Base-by-base conservation (phyloP, 371 early-diverging fungal genomes). In the Globomyces sp. region DNA sequence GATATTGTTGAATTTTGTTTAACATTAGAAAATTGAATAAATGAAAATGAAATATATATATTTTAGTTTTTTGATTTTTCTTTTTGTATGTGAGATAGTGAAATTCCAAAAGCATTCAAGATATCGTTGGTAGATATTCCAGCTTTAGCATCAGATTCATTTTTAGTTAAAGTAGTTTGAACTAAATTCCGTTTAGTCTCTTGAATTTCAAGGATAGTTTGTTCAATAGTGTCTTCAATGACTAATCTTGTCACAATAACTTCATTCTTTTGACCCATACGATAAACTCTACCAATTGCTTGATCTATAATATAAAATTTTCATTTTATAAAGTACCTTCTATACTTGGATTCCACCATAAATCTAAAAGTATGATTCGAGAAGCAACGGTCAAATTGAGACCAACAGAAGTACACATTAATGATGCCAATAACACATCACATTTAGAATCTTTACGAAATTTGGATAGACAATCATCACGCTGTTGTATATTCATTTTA, bases 321-420 rank as follows among this genome's bases (percentile, higher is more conserved):
- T 24, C 24, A 24, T 24, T 24, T 24, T 24, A 24, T 24, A 37
- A 1, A 39, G 4, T 39, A 55, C 55, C 55, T 58, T 58, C 40
- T 4, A 58, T 41, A 2, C 87, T 85, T 39, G 89, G 92, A 77
- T 92, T 92, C 91, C 92, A 90, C 72, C 83, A 84, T 13, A 79
- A 77, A 66, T 87, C 87, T 71, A 87, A 74, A 11, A 87, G 72
- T 68, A 87, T 71, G 71, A 92, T 90, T 1, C 87, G 84, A 57
- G 70, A 86, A 0, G 95, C 95, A 40, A 81, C 79, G 0, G 93
- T 92, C 69, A 96, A 68, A 69, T 95, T 95, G 42, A 96, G 73
- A 0, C 95, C 96, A 5, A 95, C 90, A 13, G 94, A 94, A 51
- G 90, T 89, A 40, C 93, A 92, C 65, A 88, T 89, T 47, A 95